A percentile compares a stretch with the other conserved stretches of the same genome.
These are phyloP conservation scores for Xylariales sp. DNA, from an alignment of 2,329 filamentous ascomycete species.

Conservation along the genomic window DNA sequence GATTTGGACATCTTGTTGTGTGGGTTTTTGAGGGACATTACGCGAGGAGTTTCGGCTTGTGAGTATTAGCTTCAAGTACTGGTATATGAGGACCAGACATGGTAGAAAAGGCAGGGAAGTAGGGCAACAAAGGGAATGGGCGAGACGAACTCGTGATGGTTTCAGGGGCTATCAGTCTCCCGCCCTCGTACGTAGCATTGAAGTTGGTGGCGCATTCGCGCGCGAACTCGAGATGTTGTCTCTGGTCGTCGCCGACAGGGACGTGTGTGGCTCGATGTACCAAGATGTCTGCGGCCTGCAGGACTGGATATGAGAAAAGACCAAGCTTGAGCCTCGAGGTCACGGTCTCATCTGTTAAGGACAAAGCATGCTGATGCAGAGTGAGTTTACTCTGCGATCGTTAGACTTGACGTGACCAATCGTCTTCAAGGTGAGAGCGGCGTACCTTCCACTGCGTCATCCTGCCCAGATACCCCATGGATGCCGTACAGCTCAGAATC, in stretches of 20 bases:
- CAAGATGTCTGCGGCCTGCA: conserved; percentile 91
- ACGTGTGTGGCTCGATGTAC: conserved; percentile 91
- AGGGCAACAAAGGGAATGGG: neutral
- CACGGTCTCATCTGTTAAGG: conserved; percentile 53
- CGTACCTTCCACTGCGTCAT: conserved; percentile 98
- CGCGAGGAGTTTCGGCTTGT: conserved; percentile 69
- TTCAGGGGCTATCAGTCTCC: conserved; percentile 60
- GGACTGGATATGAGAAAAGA: conserved; percentile 90
- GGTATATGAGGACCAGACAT: neutral
- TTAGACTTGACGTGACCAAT: too few species aligned
- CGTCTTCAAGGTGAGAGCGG: too few species aligned
- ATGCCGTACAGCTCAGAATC: conserved; percentile 89
- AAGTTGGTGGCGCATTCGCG: conserved; percentile 83
- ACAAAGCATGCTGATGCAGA: conserved; percentile 51
- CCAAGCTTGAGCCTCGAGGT: conserved; percentile 67
- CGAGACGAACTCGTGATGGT: conserved; percentile 64
- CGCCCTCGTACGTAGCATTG: conserved; percentile 64
- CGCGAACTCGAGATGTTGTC: conserved; percentile 89
- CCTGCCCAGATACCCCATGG: conserved; percentile 88
- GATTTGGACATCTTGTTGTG: conserved; percentile 93
- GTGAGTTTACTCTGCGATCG: conserved; percentile 73
- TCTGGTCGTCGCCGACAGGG: conserved; percentile 93
- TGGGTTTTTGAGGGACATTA: conserved; percentile 86
- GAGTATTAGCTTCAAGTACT: conserved; percentile 8
- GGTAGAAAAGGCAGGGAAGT: neutral